Evolutionary conservation across 2,329 filamentous ascomycete species (phyloP), one percentile per base, ranked within the genome.

Genomic region (Hypomyces rosellus): DNA sequence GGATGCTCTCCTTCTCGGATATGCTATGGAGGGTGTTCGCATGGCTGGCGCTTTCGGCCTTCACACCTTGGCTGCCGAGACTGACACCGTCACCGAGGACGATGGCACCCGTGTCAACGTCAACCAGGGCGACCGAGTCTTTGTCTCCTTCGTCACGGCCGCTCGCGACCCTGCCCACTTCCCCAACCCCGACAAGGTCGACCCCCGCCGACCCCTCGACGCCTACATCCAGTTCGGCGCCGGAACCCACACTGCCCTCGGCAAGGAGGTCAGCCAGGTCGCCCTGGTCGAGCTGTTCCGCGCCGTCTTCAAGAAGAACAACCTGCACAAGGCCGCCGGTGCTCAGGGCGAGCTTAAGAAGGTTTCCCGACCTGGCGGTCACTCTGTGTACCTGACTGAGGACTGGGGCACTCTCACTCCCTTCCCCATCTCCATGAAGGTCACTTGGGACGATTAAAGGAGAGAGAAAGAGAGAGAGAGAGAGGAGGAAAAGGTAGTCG

Each of bases 1-100:
- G 0, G 84, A 89, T 55, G 74, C 81, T 1, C 69, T 79, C 34
- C 73, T 92, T 2, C 74, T 86, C 1, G 84, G 82, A 37, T 90
- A 88, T 61, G 81, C 80, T 40, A 75, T 86, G 72, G 89, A 89
- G 65, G 86, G 82, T 14, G 76, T 87, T 49, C 82, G 87, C 37
- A 73, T 91, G 48, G 80, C 82, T 4, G 81, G 82, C 11, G 80
- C 79, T 0, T 80, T 81, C 16, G 77, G 78, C 9, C 72, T 81
- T 2, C 83, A 81, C 69, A 80, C 84, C 37, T 70, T 80, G 49
- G 78, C 77, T 2, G 66, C 73, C 0, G 65, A 61, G 0, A 61
- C 68, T 15, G 72, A 77, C 45, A 69, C 70, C 1, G 72, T 79
- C 43, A 52, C 65, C 34, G 71, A 81, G 45, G 74, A 81, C 22